A percentile compares a stretch with the other conserved stretches of the same genome.
Evolutionary conservation across 78 protist species (phyloP).

Genomic region (Emiliania huxleyi): DNA sequence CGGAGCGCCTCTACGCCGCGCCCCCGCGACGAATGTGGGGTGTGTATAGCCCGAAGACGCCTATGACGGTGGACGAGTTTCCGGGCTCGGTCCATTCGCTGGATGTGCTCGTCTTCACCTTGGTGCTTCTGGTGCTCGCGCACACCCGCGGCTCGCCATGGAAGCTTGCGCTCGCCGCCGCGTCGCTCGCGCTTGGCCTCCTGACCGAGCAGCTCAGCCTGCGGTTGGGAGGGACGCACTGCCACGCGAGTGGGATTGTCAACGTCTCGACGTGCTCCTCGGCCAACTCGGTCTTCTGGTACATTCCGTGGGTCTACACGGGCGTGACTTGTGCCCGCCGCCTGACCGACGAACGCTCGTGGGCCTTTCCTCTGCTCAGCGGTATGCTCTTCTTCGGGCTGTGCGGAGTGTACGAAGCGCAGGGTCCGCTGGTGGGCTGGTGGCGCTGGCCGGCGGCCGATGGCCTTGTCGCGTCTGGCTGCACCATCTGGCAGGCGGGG

Average conservation of each 20-base stretch:
- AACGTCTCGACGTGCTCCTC: neutral
- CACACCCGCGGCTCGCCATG: no score
- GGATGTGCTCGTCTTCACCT: no score
- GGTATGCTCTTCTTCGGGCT: neutral
- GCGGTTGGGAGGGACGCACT: neutral
- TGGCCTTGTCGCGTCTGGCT: neutral
- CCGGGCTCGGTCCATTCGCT: no score
- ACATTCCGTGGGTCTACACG: neutral
- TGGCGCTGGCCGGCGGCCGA: neutral
- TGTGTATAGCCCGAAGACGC: no score
- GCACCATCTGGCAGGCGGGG: neutral
- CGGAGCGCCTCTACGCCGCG: no score
- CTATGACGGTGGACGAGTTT: no score
- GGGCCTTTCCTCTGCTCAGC: neutral
- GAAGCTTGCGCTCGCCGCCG: no score
- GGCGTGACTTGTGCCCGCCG: neutral
- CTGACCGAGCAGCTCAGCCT: neutral
- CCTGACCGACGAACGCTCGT: neutral
- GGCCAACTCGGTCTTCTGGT: neutral
- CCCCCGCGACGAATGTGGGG: no score
- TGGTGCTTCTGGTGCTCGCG: no score
- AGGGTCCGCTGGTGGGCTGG: neutral
- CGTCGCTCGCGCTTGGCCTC: no score
- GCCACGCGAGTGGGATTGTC: neutral
- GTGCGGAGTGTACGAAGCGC: neutral